Conservation (phyloP, 352 stramenopile species). For the Globisporangium alternatum region DNA sequence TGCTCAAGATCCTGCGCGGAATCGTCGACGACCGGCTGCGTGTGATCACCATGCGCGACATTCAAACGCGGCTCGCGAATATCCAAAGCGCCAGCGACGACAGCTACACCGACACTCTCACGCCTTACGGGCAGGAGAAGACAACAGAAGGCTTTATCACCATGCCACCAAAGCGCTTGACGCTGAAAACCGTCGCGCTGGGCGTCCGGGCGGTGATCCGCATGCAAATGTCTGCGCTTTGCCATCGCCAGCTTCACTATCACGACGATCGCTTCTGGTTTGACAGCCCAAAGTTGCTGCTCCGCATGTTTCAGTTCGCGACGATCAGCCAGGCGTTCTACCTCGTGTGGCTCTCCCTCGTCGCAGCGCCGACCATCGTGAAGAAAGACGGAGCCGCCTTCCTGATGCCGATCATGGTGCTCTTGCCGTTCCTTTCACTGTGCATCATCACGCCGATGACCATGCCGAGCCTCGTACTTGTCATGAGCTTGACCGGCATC, state of each 20-base stretch:
- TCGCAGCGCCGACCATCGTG: constrained; percentile 49
- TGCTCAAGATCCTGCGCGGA: constrained; percentile 73
- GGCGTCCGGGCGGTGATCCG: constrained; percentile 68
- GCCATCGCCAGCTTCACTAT: constrained; percentile 75
- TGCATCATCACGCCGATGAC: constrained; percentile 82
- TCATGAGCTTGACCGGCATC: constrained; percentile 85
- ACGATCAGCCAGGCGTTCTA: constrained; percentile 87
- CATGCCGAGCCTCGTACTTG: constrained; percentile 83
- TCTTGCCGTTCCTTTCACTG: constrained; percentile 59
- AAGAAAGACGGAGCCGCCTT: constrained; percentile 22
- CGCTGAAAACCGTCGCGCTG: constrained; percentile 57
- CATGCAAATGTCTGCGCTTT: constrained; percentile 89
- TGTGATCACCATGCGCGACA: constrained; percentile 67
- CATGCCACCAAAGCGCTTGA: constrained; percentile 20
- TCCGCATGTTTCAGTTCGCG: constrained; percentile 82
- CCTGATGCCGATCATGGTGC: constrained; percentile 59
- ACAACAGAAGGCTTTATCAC: constrained; percentile 13
- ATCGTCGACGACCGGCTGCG: constrained; percentile 82
- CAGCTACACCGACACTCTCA: constrained; percentile 1
- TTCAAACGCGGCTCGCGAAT: constrained; percentile 39
- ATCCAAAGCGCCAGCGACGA: constrained; percentile 9
- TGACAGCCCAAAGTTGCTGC: constrained; percentile 58
- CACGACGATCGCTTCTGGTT: constrained; percentile 87
- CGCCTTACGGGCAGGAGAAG: neutral
- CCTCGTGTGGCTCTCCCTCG: constrained; percentile 81